Evolutionary conservation across 176 grass and related monocot genomes (phyloP).

Genomic region (Calamus simplicifolius): DNA sequence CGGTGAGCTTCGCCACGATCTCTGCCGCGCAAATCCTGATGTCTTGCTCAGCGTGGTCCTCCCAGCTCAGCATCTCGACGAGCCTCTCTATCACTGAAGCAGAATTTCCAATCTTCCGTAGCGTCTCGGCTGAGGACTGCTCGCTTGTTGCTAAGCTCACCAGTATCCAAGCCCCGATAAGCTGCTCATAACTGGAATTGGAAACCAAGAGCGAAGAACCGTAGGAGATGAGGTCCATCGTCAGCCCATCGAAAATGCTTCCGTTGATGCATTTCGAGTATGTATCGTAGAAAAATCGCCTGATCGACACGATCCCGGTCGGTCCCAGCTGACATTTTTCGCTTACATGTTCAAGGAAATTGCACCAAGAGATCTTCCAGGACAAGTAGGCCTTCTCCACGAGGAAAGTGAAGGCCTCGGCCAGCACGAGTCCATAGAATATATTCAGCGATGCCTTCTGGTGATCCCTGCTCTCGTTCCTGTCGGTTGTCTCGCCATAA

Average conservation of each 20-base stretch:
- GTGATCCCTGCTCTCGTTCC: too few relatives aligned
- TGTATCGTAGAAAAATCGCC: conserved; percentile 59
- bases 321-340: conserved; percentile 19
- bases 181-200: conserved; percentile 55
- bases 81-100: conserved; percentile 26
- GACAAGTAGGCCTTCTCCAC: too few relatives aligned
- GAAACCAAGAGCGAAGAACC: conserved; percentile 47
- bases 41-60: conserved; percentile 33
- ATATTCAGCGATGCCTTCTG: too few relatives aligned
- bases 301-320: conserved; percentile 37
- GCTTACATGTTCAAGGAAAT: too few relatives aligned
- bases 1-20: conserved; percentile 39
- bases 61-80: conserved; percentile 53
- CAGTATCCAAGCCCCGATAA: conserved; percentile 51
- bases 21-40: conserved; percentile 31
- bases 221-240: conserved; percentile 64
- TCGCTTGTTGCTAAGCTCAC: conserved; percentile 19
- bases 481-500: neutral
- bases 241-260: conserved; percentile 66
- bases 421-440: too few relatives aligned
- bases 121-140: conserved; percentile 18
- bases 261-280: conserved; percentile 47
- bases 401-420: too few relatives aligned
- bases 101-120: conserved; percentile 42
- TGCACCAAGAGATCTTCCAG: too few relatives aligned